phyloP scores from a whole-genome alignment of 2,329 filamentous ascomycete genomes.

The Paramyrothecium roridum region DNA sequence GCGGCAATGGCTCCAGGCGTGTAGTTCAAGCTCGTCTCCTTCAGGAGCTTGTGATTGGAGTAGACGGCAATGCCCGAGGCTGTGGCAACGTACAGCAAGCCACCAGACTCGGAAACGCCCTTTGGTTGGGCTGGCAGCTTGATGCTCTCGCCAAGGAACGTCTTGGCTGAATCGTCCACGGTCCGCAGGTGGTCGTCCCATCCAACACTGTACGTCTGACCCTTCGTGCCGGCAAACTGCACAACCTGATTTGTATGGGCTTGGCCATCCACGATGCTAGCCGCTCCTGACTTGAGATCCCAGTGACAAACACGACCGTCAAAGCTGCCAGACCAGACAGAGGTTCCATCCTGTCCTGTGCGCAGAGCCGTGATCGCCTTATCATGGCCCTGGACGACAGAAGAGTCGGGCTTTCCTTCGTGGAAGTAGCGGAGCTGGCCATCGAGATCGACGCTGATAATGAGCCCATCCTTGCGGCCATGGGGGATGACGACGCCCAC shows the following conservation, averaged over 20 bases:
- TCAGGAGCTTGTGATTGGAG: constrained; percentile 59
- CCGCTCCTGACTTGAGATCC: constrained; percentile 70
- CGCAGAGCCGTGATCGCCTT: constrained; percentile 80
- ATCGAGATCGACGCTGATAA: constrained; percentile 85
- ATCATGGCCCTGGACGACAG: constrained; percentile 80
- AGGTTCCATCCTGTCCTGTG: constrained; percentile 53
- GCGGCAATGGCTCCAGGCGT: constrained; percentile 71
- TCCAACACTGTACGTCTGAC: constrained; percentile 77
- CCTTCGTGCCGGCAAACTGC: constrained; percentile 62
- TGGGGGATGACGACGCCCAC: constrained; percentile 90
- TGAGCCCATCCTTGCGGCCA: constrained; percentile 76
- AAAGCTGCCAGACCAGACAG: constrained; percentile 85
- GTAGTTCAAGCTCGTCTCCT: constrained; percentile 57
- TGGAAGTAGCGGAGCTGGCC: constrained; percentile 89
- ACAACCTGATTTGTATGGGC: constrained; percentile 83
- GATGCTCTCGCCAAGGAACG: constrained; percentile 66
- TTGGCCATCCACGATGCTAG: constrained; percentile 72
- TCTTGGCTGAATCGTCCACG: constrained; percentile 70
- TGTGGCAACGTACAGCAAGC: constrained; percentile 56
- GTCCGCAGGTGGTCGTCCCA: constrained; percentile 92
- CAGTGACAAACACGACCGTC: constrained; percentile 85
- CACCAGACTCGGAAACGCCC: constrained; percentile 57
- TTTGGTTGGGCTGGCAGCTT: constrained; percentile 80
- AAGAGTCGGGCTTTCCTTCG: constrained; percentile 66
- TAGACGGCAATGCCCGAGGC: constrained; percentile 49